Conservation (phyloP, 2,329 filamentous ascomycete species). For the Diaporthe ilicicola region DNA sequence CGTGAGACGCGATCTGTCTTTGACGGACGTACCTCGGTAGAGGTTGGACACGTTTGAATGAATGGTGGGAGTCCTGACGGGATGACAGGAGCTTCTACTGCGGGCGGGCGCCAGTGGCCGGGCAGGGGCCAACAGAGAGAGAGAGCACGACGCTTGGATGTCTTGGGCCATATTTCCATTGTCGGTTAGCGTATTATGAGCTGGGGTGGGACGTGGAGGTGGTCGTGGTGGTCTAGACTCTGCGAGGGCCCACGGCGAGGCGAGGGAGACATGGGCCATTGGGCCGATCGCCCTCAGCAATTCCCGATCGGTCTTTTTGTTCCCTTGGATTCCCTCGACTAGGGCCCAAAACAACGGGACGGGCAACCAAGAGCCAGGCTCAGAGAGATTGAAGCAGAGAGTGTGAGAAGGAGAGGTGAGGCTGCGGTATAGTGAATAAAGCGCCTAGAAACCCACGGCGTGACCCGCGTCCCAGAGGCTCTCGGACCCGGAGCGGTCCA, state of each 20-base stretch:
- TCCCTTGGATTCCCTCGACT: not conserved
- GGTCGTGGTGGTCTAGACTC: constrained; percentile 26
- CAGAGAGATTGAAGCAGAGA: not conserved
- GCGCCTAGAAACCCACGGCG: not conserved
- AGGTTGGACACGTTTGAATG: not conserved
- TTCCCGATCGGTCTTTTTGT: constrained; percentile 21
- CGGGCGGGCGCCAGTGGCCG: too few species aligned
- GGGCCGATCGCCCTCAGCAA: constrained; percentile 27
- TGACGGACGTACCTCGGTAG: too few species aligned
- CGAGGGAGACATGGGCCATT: constrained; percentile 10
- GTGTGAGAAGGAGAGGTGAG: not conserved
- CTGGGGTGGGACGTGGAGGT: constrained; percentile 10
- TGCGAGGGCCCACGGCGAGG: not conserved
- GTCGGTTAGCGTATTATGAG: constrained; percentile 16
- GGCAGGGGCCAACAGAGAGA: too few species aligned
- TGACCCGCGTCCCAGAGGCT: not conserved
- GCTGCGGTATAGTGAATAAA: not conserved
- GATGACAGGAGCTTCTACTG: too few species aligned
- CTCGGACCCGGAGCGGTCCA: not conserved
- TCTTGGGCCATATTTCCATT: constrained; percentile 20
- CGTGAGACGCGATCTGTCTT: constrained; percentile 18
- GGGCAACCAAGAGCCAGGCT: too few species aligned
- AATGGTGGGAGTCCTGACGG: not conserved
- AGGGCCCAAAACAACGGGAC: not conserved
- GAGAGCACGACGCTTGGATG: constrained; percentile 2